Evolutionary conservation across 1,139 yeast species (phyloP).

Genomic region (Pichia sp.): DNA sequence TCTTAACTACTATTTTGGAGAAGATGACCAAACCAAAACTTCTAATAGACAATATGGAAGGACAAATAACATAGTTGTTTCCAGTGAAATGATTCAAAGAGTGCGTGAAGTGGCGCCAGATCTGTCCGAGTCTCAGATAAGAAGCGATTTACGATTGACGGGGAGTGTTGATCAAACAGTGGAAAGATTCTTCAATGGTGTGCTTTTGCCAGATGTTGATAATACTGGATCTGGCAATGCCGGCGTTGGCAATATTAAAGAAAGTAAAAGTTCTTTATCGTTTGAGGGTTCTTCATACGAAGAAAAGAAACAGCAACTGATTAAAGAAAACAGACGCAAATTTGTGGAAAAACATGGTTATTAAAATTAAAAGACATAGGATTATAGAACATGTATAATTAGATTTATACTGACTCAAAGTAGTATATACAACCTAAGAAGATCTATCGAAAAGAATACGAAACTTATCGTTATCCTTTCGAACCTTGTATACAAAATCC

Average conservation of each 20-base stretch:
- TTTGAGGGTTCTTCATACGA: constrained; percentile 28
- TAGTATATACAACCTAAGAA: too few relatives aligned
- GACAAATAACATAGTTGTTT: too few relatives aligned
- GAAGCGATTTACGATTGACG: constrained; percentile 47
- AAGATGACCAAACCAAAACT: too few relatives aligned
- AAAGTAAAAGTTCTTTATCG: constrained; percentile 4
- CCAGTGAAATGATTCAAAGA: constrained; percentile 65
- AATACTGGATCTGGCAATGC: constrained; percentile 27
- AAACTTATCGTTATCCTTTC: constrained; percentile 43
- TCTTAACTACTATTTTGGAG: too few relatives aligned
- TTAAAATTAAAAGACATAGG: too few relatives aligned
- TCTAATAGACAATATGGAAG: too few relatives aligned
- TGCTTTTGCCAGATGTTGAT: constrained; percentile 18
- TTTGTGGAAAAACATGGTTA: constrained; percentile 20
- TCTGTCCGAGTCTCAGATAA: constrained; percentile 61
- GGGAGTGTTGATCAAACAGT: constrained; percentile 80
- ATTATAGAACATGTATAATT: too few relatives aligned
- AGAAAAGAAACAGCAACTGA: constrained; percentile 42
- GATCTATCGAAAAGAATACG: constrained; percentile 24
- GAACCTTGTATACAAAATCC: constrained; percentile 68
- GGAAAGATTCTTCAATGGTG: constrained; percentile 57
- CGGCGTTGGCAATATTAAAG: constrained; percentile 7
- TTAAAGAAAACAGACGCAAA: constrained; percentile 39
- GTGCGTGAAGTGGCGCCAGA: constrained; percentile 81
- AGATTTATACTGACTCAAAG: too few relatives aligned